Evolutionary conservation across 441 rosid genomes (phyloP), one percentile per base, ranked within the genome.

Genomic region (Theobroma grandiflorum): DNA sequence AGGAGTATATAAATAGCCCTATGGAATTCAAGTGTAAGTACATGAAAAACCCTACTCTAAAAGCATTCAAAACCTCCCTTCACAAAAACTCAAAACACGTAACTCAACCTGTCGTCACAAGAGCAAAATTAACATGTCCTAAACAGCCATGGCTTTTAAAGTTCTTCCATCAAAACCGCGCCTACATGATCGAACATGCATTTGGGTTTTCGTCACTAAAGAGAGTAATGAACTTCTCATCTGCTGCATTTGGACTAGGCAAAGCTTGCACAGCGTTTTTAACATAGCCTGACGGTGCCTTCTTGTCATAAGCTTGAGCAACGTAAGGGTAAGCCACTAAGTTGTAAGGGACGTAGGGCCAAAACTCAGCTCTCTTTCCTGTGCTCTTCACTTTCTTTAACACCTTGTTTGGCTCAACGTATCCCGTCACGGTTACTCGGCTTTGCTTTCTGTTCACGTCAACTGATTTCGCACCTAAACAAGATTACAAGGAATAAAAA

Each of bases 191-290:
- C 37, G 91, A 84, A 80, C 99, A 95, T 0, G 95, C 95, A 69
- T 95, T 82, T 1, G 98, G 96, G 77, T 95, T 94, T 70, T 95
- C 98, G 64, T 95, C 99, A 59, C 94, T 94, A 72, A 95, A 95
- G 75, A 91, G 76, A 15, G 87, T 31, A 40, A 87, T 79, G 62
- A 89, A 73, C 79, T 8, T 85, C 77, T 95, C 96, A 5, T 87
- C 90, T 1, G 92, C 6, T 0, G 90, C 83, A 31, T 85, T 86
- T 0, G 96, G 95, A 80, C 82, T 89, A 6, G 93, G 91, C 70
- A 86, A 85, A 3, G 96, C 95, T 55, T 91, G 95, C 31, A 79
- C 89, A 12, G 84, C 93, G 16, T 89, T 88, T 86, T 74, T 93
- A 2, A 96, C 99, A 74, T 82, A 96, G 2, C 99, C 98, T 0